A percentile compares a stretch with the other conserved stretches of the same genome.
phyloP scores from a whole-genome alignment of 2,329 filamentous ascomycete species.

The Apiospora saccharicola region DNA sequence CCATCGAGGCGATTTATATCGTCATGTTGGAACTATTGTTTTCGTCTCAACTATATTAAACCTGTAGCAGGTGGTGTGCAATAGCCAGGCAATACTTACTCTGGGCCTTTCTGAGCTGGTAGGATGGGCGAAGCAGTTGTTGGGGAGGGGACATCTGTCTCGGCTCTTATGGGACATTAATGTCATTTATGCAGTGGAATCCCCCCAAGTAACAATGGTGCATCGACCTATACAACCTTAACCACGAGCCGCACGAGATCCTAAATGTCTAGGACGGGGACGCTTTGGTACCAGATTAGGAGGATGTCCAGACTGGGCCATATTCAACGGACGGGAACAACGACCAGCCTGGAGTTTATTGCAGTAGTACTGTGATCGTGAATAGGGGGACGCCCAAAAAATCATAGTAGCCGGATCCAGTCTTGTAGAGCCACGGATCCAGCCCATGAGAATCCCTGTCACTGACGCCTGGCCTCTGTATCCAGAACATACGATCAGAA shows the following conservation, averaged over 20 bases:
- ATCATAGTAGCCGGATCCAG: neutral
- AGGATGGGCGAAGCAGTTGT: neutral
- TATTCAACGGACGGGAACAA: neutral
- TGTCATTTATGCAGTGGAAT: neutral
- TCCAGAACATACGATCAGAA: neutral
- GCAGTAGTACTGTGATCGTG: neutral
- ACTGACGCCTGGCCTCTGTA: neutral
- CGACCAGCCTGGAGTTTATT: neutral
- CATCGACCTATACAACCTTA: neutral
- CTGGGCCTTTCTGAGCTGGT: neutral
- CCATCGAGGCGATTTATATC: neutral
- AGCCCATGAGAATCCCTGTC: neutral
- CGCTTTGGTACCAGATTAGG: neutral
- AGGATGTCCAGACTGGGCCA: neutral
- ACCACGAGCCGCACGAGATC: neutral
- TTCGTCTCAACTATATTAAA: neutral
- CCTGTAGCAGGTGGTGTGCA: neutral
- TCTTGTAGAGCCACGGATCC: neutral
- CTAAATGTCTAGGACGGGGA: neutral
- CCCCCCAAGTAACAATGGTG: neutral
- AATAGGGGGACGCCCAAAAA: neutral
- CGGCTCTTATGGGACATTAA: neutral
- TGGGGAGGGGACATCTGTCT: neutral
- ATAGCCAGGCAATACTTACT: neutral
- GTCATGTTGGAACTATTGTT: too few relatives aligned